Evolutionary conservation across 257 asterid genomes (phyloP).

Genomic region (Solanum chmielewskii): DNA sequence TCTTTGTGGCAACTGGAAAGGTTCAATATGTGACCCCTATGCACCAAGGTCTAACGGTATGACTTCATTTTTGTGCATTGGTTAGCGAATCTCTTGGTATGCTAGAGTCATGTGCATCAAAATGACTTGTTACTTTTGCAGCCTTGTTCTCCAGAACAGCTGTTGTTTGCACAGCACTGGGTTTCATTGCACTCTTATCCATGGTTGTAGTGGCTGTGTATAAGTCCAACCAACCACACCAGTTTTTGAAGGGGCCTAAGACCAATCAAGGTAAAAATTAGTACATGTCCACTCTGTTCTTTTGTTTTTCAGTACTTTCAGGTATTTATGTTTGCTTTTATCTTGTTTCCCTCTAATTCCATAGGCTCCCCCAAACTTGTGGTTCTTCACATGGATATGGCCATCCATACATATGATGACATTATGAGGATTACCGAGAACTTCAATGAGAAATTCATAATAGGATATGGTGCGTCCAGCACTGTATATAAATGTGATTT

Average conservation of each 20-base stretch:
- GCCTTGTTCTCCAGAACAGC: constrained; percentile 63
- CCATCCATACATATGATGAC: constrained; percentile 86
- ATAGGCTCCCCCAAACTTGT: constrained; percentile 70
- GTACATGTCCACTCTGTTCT: neutral
- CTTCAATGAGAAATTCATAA: constrained; percentile 65
- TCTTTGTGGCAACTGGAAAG: constrained; percentile 83
- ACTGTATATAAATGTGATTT: constrained; percentile 73
- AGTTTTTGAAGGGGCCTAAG: constrained; percentile 41
- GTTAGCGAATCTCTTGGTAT: neutral
- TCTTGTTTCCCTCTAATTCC: neutral
- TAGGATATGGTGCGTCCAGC: constrained; percentile 97
- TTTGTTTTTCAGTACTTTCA: neutral
- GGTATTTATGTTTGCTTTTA: neutral
- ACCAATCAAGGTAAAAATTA: constrained; percentile 28
- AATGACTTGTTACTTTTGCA: constrained; percentile 11
- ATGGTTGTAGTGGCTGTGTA: constrained; percentile 71
- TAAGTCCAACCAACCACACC: constrained; percentile 51
- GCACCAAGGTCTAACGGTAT: constrained; percentile 57
- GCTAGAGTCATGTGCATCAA: neutral
- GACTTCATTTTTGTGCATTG: neutral
- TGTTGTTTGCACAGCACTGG: constrained; percentile 52
- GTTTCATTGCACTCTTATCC: constrained; percentile 50
- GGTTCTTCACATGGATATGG: constrained; percentile 92
- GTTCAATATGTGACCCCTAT: constrained; percentile 69
- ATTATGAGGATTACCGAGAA: constrained; percentile 88